A percentile compares a stretch with the other conserved stretches of the same genome.
Conservation (phyloP, 306 rosid genomes). For the Medicago arabica region DNA sequence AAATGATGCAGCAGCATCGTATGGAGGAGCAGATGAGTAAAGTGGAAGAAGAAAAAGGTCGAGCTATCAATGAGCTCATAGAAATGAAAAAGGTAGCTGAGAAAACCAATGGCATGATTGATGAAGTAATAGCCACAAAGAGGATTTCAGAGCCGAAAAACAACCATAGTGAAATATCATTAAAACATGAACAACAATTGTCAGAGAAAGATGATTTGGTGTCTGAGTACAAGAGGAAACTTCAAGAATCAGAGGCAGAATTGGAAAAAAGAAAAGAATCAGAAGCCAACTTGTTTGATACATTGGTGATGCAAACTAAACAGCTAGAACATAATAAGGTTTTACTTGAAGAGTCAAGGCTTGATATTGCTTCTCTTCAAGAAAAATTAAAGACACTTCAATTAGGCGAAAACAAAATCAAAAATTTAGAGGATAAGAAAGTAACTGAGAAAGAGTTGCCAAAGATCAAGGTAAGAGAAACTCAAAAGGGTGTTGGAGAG, state of each 20-base stretch:
- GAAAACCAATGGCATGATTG: slow-evolving; percentile 38
- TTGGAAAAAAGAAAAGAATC: slow-evolving; percentile 55
- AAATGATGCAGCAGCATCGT: slow-evolving; percentile 35
- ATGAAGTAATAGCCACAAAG: slow-evolving; percentile 36
- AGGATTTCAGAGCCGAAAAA: slow-evolving; percentile 25
- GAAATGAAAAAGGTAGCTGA: slow-evolving; percentile 32
- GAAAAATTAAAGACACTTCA: slow-evolving; percentile 43
- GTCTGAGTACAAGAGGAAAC: slow-evolving; percentile 41
- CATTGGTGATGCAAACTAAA: slow-evolving; percentile 61
- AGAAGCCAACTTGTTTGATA: slow-evolving; percentile 63
- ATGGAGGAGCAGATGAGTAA: slow-evolving; percentile 33
- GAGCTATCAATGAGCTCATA: slow-evolving; percentile 41
- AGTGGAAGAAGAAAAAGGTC: slow-evolving; percentile 50
- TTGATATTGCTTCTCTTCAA: slow-evolving; percentile 54
- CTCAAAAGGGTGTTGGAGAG: slow-evolving; percentile 28
- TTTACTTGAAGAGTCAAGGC: slow-evolving; percentile 64
- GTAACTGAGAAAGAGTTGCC: slow-evolving; percentile 31
- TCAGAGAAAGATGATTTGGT: slow-evolving; percentile 38
- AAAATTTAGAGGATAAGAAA: slow-evolving; percentile 12
- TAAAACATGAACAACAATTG: slow-evolving; percentile 38
- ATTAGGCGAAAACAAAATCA: neutral
- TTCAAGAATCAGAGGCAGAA: slow-evolving; percentile 60
- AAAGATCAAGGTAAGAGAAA: neutral
- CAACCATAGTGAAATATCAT: neutral
- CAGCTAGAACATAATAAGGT: slow-evolving; percentile 64